Percentiles rank a stretch among this genome's conserved stretches.
Conservation (phyloP, 176 grass and related monocot species). For the Lolium multiflorum region DNA sequence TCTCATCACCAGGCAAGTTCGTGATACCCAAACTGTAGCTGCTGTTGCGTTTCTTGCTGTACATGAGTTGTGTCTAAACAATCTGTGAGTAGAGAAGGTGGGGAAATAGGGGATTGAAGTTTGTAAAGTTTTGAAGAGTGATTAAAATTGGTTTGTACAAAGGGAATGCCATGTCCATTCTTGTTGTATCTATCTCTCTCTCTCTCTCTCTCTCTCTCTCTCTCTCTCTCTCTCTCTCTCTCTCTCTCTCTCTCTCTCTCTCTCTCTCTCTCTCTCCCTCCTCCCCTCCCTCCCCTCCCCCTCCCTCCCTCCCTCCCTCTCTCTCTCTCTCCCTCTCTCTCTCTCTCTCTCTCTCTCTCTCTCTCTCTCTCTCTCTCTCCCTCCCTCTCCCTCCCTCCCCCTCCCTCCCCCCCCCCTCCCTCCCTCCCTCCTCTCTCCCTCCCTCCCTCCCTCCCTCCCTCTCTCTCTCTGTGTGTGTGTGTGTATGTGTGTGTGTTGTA, state of each 20-base stretch:
- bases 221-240: not conserved
- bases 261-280: not conserved
- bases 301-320: no score
- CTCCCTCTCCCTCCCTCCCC: no score
- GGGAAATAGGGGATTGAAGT: slow-evolving; percentile 31
- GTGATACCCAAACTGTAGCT: slow-evolving; percentile 8
- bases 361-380: not conserved
- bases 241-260: not conserved
- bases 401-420: no score
- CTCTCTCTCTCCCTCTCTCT: no score
- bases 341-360: not conserved
- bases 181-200: slow-evolving; percentile 12
- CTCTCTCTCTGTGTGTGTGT: not conserved
- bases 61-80: slow-evolving; percentile 64
- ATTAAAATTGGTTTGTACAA: slow-evolving; percentile 62
- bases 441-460: no score
- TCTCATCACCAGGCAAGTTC: slow-evolving; percentile 5
- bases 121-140: slow-evolving; percentile 40
- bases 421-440: not conserved
- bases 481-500: not conserved
- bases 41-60: slow-evolving; percentile 41
- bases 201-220: not conserved
- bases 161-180: slow-evolving; percentile 29
- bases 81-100: slow-evolving; percentile 43
- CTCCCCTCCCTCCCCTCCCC: no score